A percentile compares a stretch with the other conserved stretches of the same genome.
Evolutionary conservation across 257 asterid species (phyloP).

Genomic region (Vinca minor): DNA sequence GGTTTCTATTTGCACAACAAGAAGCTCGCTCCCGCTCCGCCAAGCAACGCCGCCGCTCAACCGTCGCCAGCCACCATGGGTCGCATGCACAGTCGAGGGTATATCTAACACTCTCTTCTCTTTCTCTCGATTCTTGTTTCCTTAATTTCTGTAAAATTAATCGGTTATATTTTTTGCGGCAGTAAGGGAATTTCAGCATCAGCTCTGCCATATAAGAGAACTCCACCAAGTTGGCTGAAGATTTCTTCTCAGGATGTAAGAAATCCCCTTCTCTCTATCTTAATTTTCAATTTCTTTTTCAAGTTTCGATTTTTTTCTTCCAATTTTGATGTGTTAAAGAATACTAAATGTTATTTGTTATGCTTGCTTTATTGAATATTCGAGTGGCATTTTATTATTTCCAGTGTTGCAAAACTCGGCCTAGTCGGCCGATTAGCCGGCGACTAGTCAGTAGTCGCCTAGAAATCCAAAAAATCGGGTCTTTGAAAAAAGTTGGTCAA

Average conservation of each 20-base stretch:
- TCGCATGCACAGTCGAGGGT: slow-evolving; percentile 97
- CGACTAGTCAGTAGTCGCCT: no score
- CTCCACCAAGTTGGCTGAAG: slow-evolving; percentile 83
- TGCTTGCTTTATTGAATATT: no score
- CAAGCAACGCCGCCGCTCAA: not conserved
- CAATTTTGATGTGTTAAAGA: not conserved
- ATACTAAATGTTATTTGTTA: no score
- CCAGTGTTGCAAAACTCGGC: no score
- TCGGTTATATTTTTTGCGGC: slow-evolving; percentile 17
- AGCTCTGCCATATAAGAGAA: slow-evolving; percentile 81
- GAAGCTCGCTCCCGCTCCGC: not conserved
- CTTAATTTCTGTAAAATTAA: not conserved
- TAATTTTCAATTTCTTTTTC: not conserved
- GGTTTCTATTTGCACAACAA: not conserved
- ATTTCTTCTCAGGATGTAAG: slow-evolving; percentile 38
- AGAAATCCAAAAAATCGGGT: no score
- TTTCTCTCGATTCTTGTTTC: not conserved
- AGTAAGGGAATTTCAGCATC: slow-evolving; percentile 87
- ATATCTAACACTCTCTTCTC: slow-evolving; percentile 1
- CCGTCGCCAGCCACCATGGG: slow-evolving; percentile 36
- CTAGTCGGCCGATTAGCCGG: no score
- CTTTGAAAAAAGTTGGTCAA: no score
- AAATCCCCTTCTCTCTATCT: no score
- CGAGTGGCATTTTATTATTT: no score
- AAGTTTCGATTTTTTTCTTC: not conserved